Conservation (phyloP, 495 filamentous ascomycete species). For the Xylaria telfairii region DNA sequence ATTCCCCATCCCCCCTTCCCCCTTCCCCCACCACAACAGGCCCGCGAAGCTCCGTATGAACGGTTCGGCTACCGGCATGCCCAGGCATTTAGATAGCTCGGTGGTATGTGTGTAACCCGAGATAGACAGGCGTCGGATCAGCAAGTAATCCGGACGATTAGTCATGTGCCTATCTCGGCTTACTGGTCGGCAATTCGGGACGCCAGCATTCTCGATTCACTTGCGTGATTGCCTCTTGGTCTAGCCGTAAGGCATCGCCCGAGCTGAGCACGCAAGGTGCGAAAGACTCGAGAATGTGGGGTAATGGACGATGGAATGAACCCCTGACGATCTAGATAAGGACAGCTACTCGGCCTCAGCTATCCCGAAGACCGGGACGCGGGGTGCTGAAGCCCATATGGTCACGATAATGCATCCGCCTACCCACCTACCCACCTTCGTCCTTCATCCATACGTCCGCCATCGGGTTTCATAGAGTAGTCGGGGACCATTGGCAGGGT, state of each 20-base stretch:
- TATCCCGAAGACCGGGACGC: constrained; percentile 13
- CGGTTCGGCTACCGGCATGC: neutral
- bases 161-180: neutral
- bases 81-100: neutral
- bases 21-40: constrained; percentile 7
- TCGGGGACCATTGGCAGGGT: neutral
- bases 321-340: no score
- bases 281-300: constrained; percentile 6
- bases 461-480: neutral
- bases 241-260: neutral
- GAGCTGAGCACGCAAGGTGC: neutral
- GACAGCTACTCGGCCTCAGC: neutral
- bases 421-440: neutral
- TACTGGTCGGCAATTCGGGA: constrained; percentile 3
- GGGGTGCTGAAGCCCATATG: constrained; percentile 7
- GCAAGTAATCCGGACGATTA: neutral
- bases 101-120: neutral
- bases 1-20: no score
- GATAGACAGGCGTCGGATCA: neutral
- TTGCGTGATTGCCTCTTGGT: neutral
- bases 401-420: constrained; percentile 9
- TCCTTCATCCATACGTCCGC: neutral
- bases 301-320: neutral
- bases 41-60: neutral
- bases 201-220: neutral